Evolutionary conservation across 2,329 filamentous ascomycete genomes (phyloP).

Genomic region (Acephala macrosclerotiorum): DNA sequence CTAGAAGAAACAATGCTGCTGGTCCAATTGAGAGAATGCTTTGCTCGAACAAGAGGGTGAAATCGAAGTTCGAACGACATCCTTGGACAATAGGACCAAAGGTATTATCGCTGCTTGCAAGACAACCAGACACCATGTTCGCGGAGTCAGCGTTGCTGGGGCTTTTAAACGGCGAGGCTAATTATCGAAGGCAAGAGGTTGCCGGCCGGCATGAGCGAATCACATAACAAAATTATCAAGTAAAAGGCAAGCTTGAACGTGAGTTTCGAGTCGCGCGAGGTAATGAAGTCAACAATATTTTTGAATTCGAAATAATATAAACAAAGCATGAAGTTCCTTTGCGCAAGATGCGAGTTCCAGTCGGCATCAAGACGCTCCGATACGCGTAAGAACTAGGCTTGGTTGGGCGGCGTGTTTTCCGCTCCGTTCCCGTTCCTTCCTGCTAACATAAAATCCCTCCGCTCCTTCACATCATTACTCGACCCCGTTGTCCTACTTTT

Average conservation of each 20-base stretch:
- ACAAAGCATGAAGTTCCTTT: not conserved
- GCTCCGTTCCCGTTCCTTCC: too few relatives aligned
- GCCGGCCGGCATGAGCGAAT: too few relatives aligned
- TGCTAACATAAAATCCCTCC: too few relatives aligned
- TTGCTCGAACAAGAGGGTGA: conserved; percentile 34
- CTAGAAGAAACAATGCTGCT: conserved; percentile 24
- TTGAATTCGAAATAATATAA: too few relatives aligned
- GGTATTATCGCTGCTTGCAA: conserved; percentile 23
- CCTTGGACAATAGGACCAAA: conserved; percentile 30
- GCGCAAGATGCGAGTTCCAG: conserved; percentile 8
- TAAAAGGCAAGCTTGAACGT: too few relatives aligned
- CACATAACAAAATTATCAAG: too few relatives aligned
- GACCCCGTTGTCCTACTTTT: too few relatives aligned
- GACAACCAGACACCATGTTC: conserved; percentile 23
- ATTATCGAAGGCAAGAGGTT: not conserved
- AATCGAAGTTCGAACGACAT: conserved; percentile 34
- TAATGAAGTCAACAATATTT: too few relatives aligned
- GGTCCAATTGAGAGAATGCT: conserved; percentile 29
- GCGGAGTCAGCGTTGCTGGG: not conserved
- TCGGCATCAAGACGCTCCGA: conserved; percentile 2
- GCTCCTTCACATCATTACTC: too few relatives aligned
- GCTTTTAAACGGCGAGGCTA: not conserved
- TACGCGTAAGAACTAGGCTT: not conserved
- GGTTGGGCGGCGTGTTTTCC: too few relatives aligned
- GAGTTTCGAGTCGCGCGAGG: too few relatives aligned